These are phyloP conservation scores for Bryoglossum gracile DNA, from an alignment of 495 filamentous ascomycete species.

Conservation along the genomic window DNA sequence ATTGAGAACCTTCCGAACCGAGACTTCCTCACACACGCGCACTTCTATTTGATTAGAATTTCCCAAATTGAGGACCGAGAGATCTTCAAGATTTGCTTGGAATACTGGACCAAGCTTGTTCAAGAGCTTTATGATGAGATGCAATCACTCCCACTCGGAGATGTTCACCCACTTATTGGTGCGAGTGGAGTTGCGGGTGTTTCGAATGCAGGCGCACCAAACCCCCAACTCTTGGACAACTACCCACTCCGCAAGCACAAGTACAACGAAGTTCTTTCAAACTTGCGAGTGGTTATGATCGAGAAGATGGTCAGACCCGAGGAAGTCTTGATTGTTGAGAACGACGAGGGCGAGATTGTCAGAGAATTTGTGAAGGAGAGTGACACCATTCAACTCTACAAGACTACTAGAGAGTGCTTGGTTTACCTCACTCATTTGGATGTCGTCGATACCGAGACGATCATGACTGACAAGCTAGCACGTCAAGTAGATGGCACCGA, in stretches of 20 bases:
- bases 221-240: conserved; percentile 72
- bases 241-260: conserved; percentile 96
- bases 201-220: conserved; percentile 72
- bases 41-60: conserved; percentile 96
- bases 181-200: conserved; percentile 60
- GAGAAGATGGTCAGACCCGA: conserved; percentile 99
- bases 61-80: conserved; percentile 98
- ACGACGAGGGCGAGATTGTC: conserved; percentile 98
- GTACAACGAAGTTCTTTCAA: conserved; percentile 87
- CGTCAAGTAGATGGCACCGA: conserved; percentile 90
- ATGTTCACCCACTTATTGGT: conserved; percentile 78
- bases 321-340: conserved; percentile 98
- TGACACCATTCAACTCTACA: conserved; percentile 98
- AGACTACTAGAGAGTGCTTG: conserved; percentile 94
- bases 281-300: conserved; percentile 95
- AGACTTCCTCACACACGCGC: conserved; percentile 88
- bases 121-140: conserved; percentile 98
- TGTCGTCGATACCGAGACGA: conserved; percentile 92
- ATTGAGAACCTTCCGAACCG: conserved; percentile 92
- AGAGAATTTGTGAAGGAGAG: conserved; percentile 99
- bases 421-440: conserved; percentile 98
- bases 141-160: conserved; percentile 86
- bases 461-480: conserved; percentile 97
- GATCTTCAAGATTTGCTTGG: conserved; percentile 98
- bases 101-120: conserved; percentile 99